These are phyloP conservation scores for Hyphodiscus sp. DNA, from an alignment of 2,329 filamentous ascomycete genomes.

Conservation along the genomic window DNA sequence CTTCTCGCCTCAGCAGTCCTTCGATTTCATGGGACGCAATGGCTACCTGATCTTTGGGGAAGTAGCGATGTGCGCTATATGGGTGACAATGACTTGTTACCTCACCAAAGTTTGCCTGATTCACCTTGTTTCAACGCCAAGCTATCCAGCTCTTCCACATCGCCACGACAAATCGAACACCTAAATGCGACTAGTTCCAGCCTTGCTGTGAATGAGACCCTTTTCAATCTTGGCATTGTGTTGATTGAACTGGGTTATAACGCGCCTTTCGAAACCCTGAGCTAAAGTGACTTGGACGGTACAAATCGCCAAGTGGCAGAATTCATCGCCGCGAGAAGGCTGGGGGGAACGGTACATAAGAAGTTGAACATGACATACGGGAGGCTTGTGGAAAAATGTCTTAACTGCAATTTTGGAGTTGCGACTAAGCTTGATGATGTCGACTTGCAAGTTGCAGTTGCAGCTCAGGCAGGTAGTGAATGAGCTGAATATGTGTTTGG, in stretches of 20 bases:
- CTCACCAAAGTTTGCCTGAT: not conserved
- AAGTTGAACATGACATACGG: conserved; percentile 8
- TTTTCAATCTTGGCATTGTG: conserved; percentile 1
- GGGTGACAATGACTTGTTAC: not conserved
- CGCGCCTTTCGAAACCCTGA: conserved; percentile 1
- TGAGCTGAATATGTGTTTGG: conserved; percentile 5
- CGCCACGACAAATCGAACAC: not conserved
- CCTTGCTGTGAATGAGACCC: not conserved
- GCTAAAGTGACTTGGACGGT: not conserved
- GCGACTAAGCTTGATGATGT: not conserved
- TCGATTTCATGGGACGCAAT: not conserved
- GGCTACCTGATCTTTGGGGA: not conserved
- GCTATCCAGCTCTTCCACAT: not conserved
- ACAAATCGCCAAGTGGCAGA: not conserved
- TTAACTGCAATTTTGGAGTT: conserved; percentile 10
- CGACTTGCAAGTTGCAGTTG: conserved; percentile 4
- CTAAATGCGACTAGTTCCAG: not conserved
- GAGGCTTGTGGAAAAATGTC: conserved; percentile 6
- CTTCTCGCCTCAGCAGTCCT: not conserved
- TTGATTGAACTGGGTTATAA: conserved; percentile 6
- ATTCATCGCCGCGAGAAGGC: conserved; percentile 3
- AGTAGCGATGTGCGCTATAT: not conserved
- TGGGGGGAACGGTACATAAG: conserved; percentile 1
- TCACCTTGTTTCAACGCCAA: not conserved
- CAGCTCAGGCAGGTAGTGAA: conserved; percentile 4